Evolutionary conservation across 1,139 yeast species (phyloP).

Genomic region (Diutina sp.): DNA sequence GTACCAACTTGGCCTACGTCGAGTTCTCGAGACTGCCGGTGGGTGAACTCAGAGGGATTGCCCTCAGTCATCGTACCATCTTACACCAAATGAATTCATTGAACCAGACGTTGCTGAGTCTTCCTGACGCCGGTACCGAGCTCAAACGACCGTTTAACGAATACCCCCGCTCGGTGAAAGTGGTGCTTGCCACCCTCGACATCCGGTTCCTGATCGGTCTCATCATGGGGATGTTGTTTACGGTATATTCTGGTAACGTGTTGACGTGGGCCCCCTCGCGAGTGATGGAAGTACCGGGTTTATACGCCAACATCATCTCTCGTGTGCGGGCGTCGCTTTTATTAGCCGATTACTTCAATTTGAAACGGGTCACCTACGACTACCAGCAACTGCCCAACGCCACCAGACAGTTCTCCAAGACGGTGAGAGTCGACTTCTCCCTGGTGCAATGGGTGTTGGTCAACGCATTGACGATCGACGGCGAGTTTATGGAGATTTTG

Average conservation of each 20-base stretch:
- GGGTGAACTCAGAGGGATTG: slow-evolving; percentile 89
- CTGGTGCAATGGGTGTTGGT: slow-evolving; percentile 83
- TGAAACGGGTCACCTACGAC: slow-evolving; percentile 86
- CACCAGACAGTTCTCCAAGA: slow-evolving; percentile 69
- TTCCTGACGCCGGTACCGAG: slow-evolving; percentile 36
- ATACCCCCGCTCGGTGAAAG: slow-evolving; percentile 17
- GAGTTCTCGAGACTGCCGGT: slow-evolving; percentile 86
- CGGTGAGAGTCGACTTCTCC: slow-evolving; percentile 66
- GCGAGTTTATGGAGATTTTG: slow-evolving; percentile 82
- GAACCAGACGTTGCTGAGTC: slow-evolving; percentile 52
- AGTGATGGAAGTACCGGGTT: slow-evolving; percentile 71
- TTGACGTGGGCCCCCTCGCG: slow-evolving; percentile 70
- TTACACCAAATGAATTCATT: slow-evolving; percentile 79
- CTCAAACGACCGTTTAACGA: slow-evolving; percentile 20
- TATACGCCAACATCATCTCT: slow-evolving; percentile 73
- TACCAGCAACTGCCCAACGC: slow-evolving; percentile 84
- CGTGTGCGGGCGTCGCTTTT: slow-evolving; percentile 59
- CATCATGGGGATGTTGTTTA: slow-evolving; percentile 66
- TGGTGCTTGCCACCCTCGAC: slow-evolving; percentile 64
- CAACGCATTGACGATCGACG: slow-evolving; percentile 84
- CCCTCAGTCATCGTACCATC: slow-evolving; percentile 78
- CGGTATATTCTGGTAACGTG: slow-evolving; percentile 76
- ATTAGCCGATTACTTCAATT: slow-evolving; percentile 78
- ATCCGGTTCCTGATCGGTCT: slow-evolving; percentile 81
- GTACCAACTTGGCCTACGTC: slow-evolving; percentile 72